Conservation (phyloP, 2,329 filamentous ascomycete genomes). For the Xylariaceae sp. region DNA sequence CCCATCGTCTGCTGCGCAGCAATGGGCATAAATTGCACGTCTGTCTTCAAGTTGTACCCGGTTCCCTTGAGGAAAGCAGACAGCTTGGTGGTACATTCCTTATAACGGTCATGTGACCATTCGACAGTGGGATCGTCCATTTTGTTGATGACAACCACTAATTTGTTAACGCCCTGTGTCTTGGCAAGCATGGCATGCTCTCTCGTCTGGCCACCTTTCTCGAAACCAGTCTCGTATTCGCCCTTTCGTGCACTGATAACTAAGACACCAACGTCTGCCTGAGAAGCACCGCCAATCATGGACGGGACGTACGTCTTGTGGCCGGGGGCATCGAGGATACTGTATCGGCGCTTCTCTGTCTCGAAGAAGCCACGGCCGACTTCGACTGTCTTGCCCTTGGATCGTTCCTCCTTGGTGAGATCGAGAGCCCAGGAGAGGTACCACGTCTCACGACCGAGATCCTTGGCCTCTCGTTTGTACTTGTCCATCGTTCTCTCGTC, state of each 20-base stretch:
- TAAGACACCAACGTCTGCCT: constrained; percentile 89
- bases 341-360: constrained; percentile 93
- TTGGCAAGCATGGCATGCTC: constrained; percentile 98
- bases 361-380: constrained; percentile 95
- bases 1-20: constrained; percentile 82
- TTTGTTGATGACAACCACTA: constrained; percentile 95
- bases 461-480: constrained; percentile 95
- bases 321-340: constrained; percentile 91
- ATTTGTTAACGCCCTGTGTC: constrained; percentile 96
- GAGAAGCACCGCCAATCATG: constrained; percentile 95
- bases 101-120: constrained; percentile 90
- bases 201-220: constrained; percentile 89
- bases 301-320: constrained; percentile 98
- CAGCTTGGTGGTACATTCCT: constrained; percentile 90
- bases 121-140: constrained; percentile 98
- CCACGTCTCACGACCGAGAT: constrained; percentile 95
- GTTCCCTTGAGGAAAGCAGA: constrained; percentile 83
- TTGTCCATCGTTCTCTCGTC: constrained; percentile 97
- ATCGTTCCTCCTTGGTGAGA: constrained; percentile 91
- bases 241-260: constrained; percentile 97
- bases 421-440: constrained; percentile 98
- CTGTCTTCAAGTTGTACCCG: constrained; percentile 90
- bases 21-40: constrained; percentile 93
- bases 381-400: constrained; percentile 97
- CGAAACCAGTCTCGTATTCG: constrained; percentile 98